A percentile compares a stretch with the other conserved stretches of the same genome.
Evolutionary conservation across 441 rosid genomes (phyloP).

Genomic region (Pelargonium cotyledonis): DNA sequence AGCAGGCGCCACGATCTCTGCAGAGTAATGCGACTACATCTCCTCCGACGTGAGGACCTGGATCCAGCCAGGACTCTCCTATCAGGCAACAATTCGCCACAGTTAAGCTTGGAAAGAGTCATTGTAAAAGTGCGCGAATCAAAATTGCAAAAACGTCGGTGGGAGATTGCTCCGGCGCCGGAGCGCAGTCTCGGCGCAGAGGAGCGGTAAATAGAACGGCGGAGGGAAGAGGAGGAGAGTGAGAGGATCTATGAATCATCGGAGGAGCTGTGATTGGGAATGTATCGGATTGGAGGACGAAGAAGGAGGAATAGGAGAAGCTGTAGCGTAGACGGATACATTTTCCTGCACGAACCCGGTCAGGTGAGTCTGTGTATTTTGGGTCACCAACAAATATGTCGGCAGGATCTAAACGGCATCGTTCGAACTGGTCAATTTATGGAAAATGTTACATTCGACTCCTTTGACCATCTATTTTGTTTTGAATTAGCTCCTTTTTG

Average conservation of each 20-base stretch:
- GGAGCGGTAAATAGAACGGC: neutral
- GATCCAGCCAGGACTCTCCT: neutral
- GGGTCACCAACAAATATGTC: neutral
- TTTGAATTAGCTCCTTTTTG: no score
- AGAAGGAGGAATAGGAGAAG: neutral
- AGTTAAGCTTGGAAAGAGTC: conserved; percentile 1
- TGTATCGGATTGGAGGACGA: neutral
- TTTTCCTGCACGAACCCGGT: neutral
- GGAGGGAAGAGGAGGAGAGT: neutral
- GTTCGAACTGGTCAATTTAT: neutral
- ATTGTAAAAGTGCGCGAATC: neutral
- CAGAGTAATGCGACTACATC: neutral
- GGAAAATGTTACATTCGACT: neutral
- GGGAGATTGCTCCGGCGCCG: conserved; percentile 4
- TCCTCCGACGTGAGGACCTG: conserved; percentile 1
- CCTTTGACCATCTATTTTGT: no score
- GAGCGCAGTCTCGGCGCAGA: neutral
- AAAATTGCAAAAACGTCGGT: neutral
- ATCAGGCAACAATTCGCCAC: neutral
- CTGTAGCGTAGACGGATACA: neutral
- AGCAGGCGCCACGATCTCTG: neutral
- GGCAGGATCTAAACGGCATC: neutral
- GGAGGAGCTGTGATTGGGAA: neutral
- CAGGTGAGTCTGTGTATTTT: no score
- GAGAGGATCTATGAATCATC: neutral